Conservation (phyloP, 768 basidiomycete genomes). For the Hysterangium stoloniferum region DNA sequence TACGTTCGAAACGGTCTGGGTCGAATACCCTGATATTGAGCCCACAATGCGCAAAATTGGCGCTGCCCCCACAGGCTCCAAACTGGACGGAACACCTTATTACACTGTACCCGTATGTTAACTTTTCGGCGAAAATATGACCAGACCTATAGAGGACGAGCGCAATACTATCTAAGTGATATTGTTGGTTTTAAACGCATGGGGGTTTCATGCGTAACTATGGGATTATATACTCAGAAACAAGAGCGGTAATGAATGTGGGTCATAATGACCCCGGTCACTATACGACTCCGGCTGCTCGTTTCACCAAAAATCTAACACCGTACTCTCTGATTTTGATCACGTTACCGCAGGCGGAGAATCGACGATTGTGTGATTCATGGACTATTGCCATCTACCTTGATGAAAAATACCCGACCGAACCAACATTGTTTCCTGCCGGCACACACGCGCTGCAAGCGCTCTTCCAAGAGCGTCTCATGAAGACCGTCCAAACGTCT, state of each 20-base stretch:
- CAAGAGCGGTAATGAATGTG: too few species aligned
- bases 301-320: too few species aligned
- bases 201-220: too few species aligned
- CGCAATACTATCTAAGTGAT: too few species aligned
- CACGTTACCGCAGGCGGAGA: conserved; percentile 21
- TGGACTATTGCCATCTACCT: conserved; percentile 41
- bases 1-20: conserved; percentile 41
- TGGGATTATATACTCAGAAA: too few species aligned
- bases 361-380: conserved; percentile 33
- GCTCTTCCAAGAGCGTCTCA: conserved; percentile 26
- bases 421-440: conserved; percentile 30
- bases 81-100: conserved; percentile 24
- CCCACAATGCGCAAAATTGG: conserved; percentile 27
- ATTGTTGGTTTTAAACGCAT: too few species aligned
- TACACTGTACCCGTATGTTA: conserved; percentile 48
- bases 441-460: conserved; percentile 33
- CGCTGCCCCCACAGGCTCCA: conserved; percentile 28
- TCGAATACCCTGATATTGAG: conserved; percentile 46
- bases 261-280: too few species aligned
- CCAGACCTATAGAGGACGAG: too few species aligned
- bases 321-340: conserved; percentile 40
- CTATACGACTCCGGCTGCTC: too few species aligned
- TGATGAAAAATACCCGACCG: conserved; percentile 39
- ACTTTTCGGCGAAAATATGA: too few species aligned
- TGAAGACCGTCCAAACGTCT: too few species aligned